Base-by-base conservation (phyloP, 805 yeast species). In the Wickerhamomyces bovis region DNA sequence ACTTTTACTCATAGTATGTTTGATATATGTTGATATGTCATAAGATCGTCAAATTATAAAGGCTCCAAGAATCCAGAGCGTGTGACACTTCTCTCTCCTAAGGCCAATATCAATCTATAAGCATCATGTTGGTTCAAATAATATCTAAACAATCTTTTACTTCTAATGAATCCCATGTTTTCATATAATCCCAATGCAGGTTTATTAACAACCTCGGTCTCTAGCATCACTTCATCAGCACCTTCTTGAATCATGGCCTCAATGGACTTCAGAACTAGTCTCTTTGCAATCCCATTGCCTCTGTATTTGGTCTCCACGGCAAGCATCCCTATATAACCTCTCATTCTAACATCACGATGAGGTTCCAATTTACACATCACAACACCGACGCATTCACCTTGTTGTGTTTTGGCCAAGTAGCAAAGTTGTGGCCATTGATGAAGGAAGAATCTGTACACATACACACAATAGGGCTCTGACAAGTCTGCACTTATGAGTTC, bases 271-370 rank as follows among this genome's bases (percentile, higher is more conserved):
- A 72, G 70, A 16, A 89, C 89, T 43, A 94, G 72, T 41, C 69
- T 68, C 53, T 83, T 83, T 3, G 97, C 97, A 41, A 90, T 84
- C 1, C 97, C 96, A 39, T 68, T 70, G 3, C 95, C 90, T 46
- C 99, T 70, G 61, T 74, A 81, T 15, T 66, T 61, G 35, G 80
- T 79, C 43, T 82, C 81, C 12, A 92, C 95, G 0, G 95, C 96
- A 45, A 94, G 68, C 99, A 94, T 94, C 2, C 97, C 99, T 25
- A 94, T 90, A 60, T 94, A 94, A 0, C 99, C 99, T 50, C 99
- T 73, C 54, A 73, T 61, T 49, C 96, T 72, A 11, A 78, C 82
- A 20, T 76, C 73, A 49, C 92, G 73, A 65, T 92, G 97, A 1
- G 77, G 70, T 52, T 86, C 95, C 12, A 81, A 78, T 57, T 89